Base-by-base conservation (phyloP, 1,284 basidiomycete species). In the Boletellus dicymbophilus region DNA sequence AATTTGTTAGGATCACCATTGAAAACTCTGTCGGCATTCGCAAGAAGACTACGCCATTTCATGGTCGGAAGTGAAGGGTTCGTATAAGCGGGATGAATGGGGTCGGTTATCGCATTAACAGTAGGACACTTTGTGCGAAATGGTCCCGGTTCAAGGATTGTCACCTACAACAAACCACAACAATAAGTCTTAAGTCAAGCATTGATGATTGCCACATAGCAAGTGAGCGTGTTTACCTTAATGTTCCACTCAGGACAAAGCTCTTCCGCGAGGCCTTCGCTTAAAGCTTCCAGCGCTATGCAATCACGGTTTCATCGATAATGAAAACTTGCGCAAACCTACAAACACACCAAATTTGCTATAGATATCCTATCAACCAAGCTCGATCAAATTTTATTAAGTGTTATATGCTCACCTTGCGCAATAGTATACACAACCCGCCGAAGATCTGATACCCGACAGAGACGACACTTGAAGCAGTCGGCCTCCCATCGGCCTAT, bases 181-280 rank as follows among this genome's bases (percentile, higher is more conserved):
- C 13, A 25, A 27, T 27, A 6, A 12, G 30, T 31, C 8, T 5
- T 16, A 31, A 33, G 31, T 18, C 16, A 9, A 15, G 10, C 31
- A 10, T 33, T 18, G 31, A 10, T 18, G n/a, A 10, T n/a, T 3
- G 7, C 18, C 31, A n/a, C 11, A n/a, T 15, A 7, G 9, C 16
- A 18, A n/a, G 18, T 33, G 20, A 28, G 20, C 5, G 20, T 13
- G n/a, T n/a, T 36, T 37, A 55, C 61, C 43, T 63, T 57, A 44
- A 63, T 59, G 30, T 63, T 58, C 61, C 61, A 65, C 3, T 40
- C 10, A 23, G 57, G 63, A 20, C 57, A n/a, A 22, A 55, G 37
- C 18, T 62, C 62, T 8, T 26, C 13, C 2, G 52, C 52, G 3
- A 61, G 46, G 7, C 57, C 49, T 28, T 62, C 61, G 15, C 52